These are phyloP conservation scores for Lunularia cruciata DNA, from an alignment of 225 moss, liverwort and hornwort genomes.

Conservation along the genomic window DNA sequence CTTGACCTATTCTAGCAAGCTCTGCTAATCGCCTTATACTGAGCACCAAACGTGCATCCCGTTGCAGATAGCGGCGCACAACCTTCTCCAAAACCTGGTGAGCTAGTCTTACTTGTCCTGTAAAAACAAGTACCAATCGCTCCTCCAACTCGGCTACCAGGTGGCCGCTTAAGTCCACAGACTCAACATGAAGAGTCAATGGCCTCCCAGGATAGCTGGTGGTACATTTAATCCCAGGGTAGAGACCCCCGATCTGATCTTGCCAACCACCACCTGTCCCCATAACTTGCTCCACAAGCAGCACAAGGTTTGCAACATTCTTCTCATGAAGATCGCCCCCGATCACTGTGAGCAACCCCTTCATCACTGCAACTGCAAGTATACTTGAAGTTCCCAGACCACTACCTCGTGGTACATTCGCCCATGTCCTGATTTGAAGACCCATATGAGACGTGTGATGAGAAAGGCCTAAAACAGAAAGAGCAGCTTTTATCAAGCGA, in stretches of 20 bases:
- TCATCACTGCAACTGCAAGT: constrained; percentile 72
- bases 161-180: constrained; percentile 40
- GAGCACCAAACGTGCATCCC: constrained; percentile 53
- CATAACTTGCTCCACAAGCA: constrained; percentile 71
- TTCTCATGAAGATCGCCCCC: constrained; percentile 32
- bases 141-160: constrained; percentile 46
- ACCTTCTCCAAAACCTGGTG: constrained; percentile 57
- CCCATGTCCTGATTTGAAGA: constrained; percentile 56
- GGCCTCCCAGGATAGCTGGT: constrained; percentile 56
- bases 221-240: constrained; percentile 71
- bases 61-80: constrained; percentile 69
- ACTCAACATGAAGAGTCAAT: constrained; percentile 49
- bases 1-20: constrained; percentile 54
- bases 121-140: constrained; percentile 70
- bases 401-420: constrained; percentile 71
- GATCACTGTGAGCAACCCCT: constrained; percentile 52
- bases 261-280: constrained; percentile 88
- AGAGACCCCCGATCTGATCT: constrained; percentile 72
- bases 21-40: constrained; percentile 50
- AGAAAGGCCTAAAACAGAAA: constrained; percentile 58
- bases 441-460: constrained; percentile 9
- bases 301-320: constrained; percentile 51
- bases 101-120: constrained; percentile 75
- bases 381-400: constrained; percentile 73
- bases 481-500: constrained; percentile 68